Conservation (phyloP, 2,329 filamentous ascomycete species). For the Botryosphaeria agaves region DNA sequence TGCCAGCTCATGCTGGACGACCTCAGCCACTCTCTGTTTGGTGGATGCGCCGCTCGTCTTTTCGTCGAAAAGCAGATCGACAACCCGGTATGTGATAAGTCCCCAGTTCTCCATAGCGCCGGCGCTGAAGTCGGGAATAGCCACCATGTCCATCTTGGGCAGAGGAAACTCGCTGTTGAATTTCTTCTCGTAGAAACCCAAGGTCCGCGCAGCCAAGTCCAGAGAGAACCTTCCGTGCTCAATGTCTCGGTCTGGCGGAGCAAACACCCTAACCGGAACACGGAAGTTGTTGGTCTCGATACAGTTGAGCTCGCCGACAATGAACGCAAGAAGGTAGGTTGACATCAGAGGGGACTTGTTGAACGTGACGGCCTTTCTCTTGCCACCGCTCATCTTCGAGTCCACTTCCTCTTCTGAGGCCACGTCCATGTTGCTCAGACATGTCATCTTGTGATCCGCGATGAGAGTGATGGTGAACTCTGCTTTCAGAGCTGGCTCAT, state of each 20-base stretch:
- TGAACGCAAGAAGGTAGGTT: constrained; percentile 86
- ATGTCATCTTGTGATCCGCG: constrained; percentile 79
- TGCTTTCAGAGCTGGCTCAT: constrained; percentile 87
- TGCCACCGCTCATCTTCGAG: constrained; percentile 41
- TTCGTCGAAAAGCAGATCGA: constrained; percentile 80
- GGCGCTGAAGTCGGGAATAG: constrained; percentile 87
- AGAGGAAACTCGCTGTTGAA: constrained; percentile 77
- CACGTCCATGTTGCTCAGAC: constrained; percentile 94
- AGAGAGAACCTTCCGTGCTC: constrained; percentile 84
- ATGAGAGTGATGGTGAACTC: constrained; percentile 82
- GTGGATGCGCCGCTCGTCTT: constrained; percentile 76
- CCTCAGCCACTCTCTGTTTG: constrained; percentile 86
- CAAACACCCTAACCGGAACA: constrained; percentile 84
- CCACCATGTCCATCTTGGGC: constrained; percentile 93
- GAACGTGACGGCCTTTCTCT: constrained; percentile 79
- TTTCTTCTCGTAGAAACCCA: constrained; percentile 89
- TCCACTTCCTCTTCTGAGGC: constrained; percentile 58
- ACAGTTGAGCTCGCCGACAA: constrained; percentile 84
- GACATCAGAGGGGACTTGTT: constrained; percentile 90
- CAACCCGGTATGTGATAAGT: constrained; percentile 83
- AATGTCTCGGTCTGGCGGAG: constrained; percentile 75
- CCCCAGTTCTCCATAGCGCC: constrained; percentile 99
- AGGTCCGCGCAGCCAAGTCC: constrained; percentile 72
- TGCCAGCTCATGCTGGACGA: constrained; percentile 90
- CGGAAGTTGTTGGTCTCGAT: constrained; percentile 87